Evolutionary conservation across 345 rosid genomes (phyloP).

Genomic region (Citrus cavaleriei): DNA sequence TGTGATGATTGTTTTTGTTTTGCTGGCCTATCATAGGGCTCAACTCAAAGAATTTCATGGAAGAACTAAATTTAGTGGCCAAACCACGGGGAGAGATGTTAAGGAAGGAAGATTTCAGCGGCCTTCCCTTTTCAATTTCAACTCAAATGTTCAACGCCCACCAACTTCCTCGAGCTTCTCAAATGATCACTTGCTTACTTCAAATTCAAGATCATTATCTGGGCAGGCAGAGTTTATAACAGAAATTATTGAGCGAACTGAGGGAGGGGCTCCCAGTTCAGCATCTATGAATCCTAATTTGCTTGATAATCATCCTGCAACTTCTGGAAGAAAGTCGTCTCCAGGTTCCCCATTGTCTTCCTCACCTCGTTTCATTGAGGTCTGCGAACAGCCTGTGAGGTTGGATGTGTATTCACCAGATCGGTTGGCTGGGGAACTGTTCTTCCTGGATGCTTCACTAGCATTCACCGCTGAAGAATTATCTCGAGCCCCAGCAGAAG

Average conservation of each 20-base stretch:
- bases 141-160: slow-evolving; percentile 48
- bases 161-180: slow-evolving; percentile 79
- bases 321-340: slow-evolving; percentile 74
- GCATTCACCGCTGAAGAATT: slow-evolving; percentile 85
- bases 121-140: slow-evolving; percentile 65
- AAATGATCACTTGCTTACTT: slow-evolving; percentile 79
- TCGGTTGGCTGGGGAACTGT: slow-evolving; percentile 88
- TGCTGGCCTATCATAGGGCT: slow-evolving; percentile 67
- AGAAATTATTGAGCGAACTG: slow-evolving; percentile 62
- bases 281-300: slow-evolving; percentile 47
- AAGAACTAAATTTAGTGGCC: slow-evolving; percentile 45
- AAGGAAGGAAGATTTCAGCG: slow-evolving; percentile 58
- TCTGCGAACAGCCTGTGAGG: slow-evolving; percentile 58
- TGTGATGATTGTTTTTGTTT: slow-evolving; percentile 57
- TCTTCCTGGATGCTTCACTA: slow-evolving; percentile 69
- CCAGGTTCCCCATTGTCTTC: slow-evolving; percentile 74
- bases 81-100: slow-evolving; percentile 40
- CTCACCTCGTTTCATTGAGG: slow-evolving; percentile 66
- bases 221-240: slow-evolving; percentile 48
- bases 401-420: slow-evolving; percentile 93
- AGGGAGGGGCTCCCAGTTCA: slow-evolving; percentile 28
- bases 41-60: slow-evolving; percentile 61
- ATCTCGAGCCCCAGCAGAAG: slow-evolving; percentile 98
- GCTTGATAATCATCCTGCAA: slow-evolving; percentile 46
- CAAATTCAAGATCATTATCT: slow-evolving; percentile 79